These are phyloP conservation scores for Trametes cubensis DNA, from an alignment of 768 basidiomycete genomes.

Conservation along the genomic window DNA sequence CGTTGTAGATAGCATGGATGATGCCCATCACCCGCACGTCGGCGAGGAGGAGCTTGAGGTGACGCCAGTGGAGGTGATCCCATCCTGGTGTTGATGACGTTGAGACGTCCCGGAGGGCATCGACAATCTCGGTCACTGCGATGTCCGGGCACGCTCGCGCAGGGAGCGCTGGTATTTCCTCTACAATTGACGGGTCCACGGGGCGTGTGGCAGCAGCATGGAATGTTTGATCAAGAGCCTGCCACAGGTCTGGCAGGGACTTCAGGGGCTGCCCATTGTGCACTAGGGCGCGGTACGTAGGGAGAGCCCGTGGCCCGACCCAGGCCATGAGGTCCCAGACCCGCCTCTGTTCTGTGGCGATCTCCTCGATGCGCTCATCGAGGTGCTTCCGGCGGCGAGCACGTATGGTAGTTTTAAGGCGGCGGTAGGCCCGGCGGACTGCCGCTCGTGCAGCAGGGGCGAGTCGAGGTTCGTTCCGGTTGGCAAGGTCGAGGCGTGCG, in stretches of 20 bases:
- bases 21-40: neutral
- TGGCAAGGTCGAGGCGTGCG: neutral
- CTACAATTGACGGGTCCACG: conserved; percentile 12
- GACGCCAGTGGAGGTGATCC: conserved; percentile 20
- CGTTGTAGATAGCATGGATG: conserved; percentile 15
- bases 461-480: neutral
- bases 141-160: conserved; percentile 13
- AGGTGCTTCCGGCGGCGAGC: neutral
- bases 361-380: conserved; percentile 3
- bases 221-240: conserved; percentile 11
- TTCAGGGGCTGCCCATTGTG: conserved; percentile 2
- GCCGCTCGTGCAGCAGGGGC: neutral
- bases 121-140: conserved; percentile 1
- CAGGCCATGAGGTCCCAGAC: conserved; percentile 13
- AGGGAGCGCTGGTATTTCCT: neutral
- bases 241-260: neutral
- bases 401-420: conserved; percentile 1
- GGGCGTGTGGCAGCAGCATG: neutral
- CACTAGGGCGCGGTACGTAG: conserved; percentile 4
- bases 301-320: too few relatives aligned
- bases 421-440: neutral
- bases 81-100: conserved; percentile 24
- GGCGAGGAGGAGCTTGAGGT: conserved; percentile 12
- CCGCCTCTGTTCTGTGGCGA: neutral
- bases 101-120: conserved; percentile 14